These are phyloP conservation scores for Nothophaeocryptopus gaeumannii DNA, from an alignment of 2,329 filamentous ascomycete species.

Conservation along the genomic window DNA sequence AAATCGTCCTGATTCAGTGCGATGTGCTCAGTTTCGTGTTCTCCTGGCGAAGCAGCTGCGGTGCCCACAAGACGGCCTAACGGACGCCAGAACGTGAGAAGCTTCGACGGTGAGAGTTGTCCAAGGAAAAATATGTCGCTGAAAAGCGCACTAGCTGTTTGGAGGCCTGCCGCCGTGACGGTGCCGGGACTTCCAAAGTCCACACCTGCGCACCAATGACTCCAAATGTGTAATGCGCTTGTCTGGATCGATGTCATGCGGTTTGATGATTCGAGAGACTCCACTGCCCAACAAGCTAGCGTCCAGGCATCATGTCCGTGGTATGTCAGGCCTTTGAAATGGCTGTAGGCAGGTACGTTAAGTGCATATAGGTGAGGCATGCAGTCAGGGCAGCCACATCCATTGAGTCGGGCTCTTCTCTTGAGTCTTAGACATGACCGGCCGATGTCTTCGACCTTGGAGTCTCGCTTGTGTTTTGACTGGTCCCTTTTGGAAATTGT, in stretches of 20 bases:
- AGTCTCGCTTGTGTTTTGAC: too few species aligned
- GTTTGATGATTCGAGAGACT: neutral
- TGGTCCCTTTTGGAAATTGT: too few species aligned
- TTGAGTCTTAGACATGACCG: too few species aligned
- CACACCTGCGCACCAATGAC: neutral
- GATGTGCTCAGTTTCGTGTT: slow-evolving; percentile 3
- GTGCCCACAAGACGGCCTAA: neutral
- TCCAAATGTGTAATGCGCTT: neutral
- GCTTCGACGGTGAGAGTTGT: slow-evolving; percentile 10
- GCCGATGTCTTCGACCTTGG: too few species aligned
- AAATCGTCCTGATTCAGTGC: neutral
- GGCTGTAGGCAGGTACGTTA: neutral
- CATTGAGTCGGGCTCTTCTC: neutral
- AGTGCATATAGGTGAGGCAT: neutral
- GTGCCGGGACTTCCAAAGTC: neutral
- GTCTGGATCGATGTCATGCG: slow-evolving; percentile 3
- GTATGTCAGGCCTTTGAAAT: slow-evolving; percentile 2
- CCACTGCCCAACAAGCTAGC: slow-evolving; percentile 7
- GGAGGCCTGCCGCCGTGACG: neutral
- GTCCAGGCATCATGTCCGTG: slow-evolving; percentile 8
- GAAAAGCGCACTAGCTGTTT: slow-evolving; percentile 9
- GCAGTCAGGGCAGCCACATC: slow-evolving; percentile 9
- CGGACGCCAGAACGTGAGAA: neutral
- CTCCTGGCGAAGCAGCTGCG: neutral
- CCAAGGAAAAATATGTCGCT: slow-evolving; percentile 15